Evolutionary conservation across 148 eudicot species (phyloP).

Genomic region (Diospyros kaki): DNA sequence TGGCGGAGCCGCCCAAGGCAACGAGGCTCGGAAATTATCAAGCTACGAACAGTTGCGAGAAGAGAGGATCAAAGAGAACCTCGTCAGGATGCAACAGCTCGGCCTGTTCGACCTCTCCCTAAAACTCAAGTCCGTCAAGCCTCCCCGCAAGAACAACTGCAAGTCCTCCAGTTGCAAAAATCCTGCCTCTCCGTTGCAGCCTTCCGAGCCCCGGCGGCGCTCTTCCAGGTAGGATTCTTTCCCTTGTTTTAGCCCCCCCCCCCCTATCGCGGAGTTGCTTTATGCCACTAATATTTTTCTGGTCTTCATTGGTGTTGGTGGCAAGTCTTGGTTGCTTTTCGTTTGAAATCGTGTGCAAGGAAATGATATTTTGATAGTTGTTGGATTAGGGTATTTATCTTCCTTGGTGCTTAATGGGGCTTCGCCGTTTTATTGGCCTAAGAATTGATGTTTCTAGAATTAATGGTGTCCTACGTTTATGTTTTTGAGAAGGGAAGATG

Average conservation of each 20-base stretch:
- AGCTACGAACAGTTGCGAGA: slow-evolving; percentile 67
- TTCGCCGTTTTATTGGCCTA: neutral
- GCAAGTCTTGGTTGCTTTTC: neutral
- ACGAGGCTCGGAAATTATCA: slow-evolving; percentile 13
- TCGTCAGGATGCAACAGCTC: slow-evolving; percentile 63
- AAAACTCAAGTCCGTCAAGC: slow-evolving; percentile 48
- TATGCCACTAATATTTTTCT: neutral
- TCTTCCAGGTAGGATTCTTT: slow-evolving; percentile 54
- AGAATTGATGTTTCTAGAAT: neutral
- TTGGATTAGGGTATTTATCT: neutral
- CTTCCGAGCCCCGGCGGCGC: slow-evolving; percentile 59
- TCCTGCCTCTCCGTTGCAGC: slow-evolving; percentile 23
- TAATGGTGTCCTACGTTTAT: neutral
- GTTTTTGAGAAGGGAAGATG: neutral
- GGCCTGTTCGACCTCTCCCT: slow-evolving; percentile 75
- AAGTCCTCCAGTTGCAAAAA: slow-evolving; percentile 17
- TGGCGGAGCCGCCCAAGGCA: slow-evolving; percentile 11
- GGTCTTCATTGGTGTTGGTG: neutral
- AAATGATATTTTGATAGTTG: neutral
- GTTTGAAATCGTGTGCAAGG: neutral
- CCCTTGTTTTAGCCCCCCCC: neutral
- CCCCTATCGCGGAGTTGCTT: neutral
- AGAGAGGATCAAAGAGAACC: slow-evolving; percentile 74
- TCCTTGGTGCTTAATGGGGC: neutral
- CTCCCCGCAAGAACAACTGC: slow-evolving; percentile 22